Evolutionary conservation across 306 rosid genomes (phyloP), one percentile per base, ranked within the genome.

Genomic region (Quercus engelmannii): DNA sequence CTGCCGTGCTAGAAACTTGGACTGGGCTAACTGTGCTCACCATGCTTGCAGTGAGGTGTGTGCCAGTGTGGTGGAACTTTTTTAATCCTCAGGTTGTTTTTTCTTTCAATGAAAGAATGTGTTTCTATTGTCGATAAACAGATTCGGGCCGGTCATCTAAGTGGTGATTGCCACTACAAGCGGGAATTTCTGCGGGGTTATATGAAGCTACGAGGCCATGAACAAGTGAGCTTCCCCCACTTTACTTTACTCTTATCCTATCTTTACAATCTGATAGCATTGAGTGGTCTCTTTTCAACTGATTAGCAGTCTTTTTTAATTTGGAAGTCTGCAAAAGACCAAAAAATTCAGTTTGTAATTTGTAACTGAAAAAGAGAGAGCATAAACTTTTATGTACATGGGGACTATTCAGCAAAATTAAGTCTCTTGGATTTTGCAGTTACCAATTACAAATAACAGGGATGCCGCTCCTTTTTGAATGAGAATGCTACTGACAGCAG

Each of bases 111-210:
- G 19, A 71, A 49, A 33, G 30, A 67, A 4, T 28, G 10, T 18
- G 25, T 1, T 65, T 75, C 20, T 63, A 51, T 35, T 73, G 72
- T 17, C 75, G n/a, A 14, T 78, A 52, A 74, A 83, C 92, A 94
- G 99, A 90, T 94, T 80, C 88, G 99, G 76, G 93, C 99, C 61
- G 89, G 87, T 74, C 97, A 94, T 90, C 83, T 94, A 41, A 94
- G 97, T 69, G 99, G 99, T 77, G 97, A 94, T 83, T 92, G 99
- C 77, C 99, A 92, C 89, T 94, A 78, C 75, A 92, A 94, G 77
- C 87, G 92, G 78, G 99, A 92, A 83, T 81, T 94, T 30, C 78
- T 94, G 71, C 87, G 92, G 69, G 92, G 95, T 76, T 77, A 70
- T 78, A 4, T 86, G 72, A 92, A 86, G 69, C 62, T 94, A 52